Evolutionary conservation across 306 rosid genomes (phyloP).

Genomic region (Cucumis cinereus): DNA sequence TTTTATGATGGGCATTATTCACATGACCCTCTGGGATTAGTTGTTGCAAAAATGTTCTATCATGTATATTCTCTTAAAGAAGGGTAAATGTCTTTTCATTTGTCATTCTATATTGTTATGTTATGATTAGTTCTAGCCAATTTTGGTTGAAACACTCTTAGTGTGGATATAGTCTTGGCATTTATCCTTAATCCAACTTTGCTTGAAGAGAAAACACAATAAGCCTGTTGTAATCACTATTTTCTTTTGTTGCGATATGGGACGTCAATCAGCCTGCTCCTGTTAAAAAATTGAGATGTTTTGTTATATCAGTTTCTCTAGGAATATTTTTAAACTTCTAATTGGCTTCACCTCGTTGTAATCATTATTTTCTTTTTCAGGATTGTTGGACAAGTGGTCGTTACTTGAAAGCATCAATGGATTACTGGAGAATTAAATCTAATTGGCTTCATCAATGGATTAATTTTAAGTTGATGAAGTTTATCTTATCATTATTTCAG

Average conservation of each 20-base stretch:
- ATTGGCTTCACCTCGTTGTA: not conserved
- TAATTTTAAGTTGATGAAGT: constrained; percentile 1
- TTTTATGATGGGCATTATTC: too few species aligned
- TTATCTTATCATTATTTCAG: not conserved
- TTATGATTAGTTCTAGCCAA: not conserved
- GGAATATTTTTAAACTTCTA: not conserved
- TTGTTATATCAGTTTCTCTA: not conserved
- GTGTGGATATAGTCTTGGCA: not conserved
- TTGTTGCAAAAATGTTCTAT: too few species aligned
- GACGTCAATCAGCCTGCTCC: not conserved
- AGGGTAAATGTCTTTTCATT: constrained; percentile 16
- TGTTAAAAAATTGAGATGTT: not conserved
- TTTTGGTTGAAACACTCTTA: not conserved
- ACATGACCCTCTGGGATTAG: too few species aligned
- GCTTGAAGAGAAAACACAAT: not conserved
- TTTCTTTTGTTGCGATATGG: not conserved
- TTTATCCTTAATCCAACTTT: not conserved
- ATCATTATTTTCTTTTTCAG: constrained; percentile 28
- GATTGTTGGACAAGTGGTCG: constrained; percentile 87
- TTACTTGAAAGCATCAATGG: constrained; percentile 80
- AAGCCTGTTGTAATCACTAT: not conserved
- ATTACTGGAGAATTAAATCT: constrained; percentile 53
- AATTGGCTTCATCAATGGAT: constrained; percentile 32
- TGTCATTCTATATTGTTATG: not conserved
- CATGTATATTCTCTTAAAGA: too few species aligned